Evolutionary conservation across 352 stramenopile species (phyloP).

Genomic region (Plasmopara viticola): DNA sequence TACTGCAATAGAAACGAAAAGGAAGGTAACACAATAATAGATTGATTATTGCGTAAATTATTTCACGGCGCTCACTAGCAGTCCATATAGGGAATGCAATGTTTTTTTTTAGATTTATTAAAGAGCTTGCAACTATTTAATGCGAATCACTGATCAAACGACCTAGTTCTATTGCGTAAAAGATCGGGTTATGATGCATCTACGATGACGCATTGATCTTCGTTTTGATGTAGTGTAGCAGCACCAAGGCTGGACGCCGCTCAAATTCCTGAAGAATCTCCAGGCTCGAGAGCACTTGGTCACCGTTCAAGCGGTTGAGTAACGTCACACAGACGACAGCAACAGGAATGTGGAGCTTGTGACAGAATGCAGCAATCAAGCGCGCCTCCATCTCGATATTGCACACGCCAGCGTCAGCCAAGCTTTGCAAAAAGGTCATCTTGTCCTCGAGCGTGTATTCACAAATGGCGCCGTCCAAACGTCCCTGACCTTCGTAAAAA

Average conservation of each 20-base stretch:
- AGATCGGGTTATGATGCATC: conserved; percentile 4
- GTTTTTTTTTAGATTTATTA: too few species aligned
- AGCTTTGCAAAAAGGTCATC: conserved; percentile 56
- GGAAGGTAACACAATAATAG: too few species aligned
- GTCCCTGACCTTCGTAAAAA: conserved; percentile 81
- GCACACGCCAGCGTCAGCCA: conserved; percentile 46
- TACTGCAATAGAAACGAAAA: too few species aligned
- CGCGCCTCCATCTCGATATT: conserved; percentile 86
- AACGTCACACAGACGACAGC: conserved; percentile 69
- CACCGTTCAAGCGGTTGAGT: conserved; percentile 71
- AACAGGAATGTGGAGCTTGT: conserved; percentile 73
- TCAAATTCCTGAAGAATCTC: conserved; percentile 62
- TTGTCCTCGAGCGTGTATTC: conserved; percentile 78
- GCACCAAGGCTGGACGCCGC: conserved; percentile 42
- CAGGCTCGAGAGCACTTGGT: conserved; percentile 59
- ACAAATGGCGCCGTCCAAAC: conserved; percentile 76
- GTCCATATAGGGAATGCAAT: too few species aligned
- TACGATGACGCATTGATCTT: conserved; percentile 27
- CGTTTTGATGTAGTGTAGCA: conserved; percentile 74
- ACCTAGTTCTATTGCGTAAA: too few species aligned
- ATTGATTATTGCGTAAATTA: too few species aligned
- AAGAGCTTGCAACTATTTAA: too few species aligned
- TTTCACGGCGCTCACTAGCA: too few species aligned
- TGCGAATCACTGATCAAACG: too few species aligned
- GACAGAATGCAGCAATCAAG: conserved; percentile 65